Evolutionary conservation across 768 basidiomycete genomes (phyloP).

Genomic region (Nidula microcarpa): DNA sequence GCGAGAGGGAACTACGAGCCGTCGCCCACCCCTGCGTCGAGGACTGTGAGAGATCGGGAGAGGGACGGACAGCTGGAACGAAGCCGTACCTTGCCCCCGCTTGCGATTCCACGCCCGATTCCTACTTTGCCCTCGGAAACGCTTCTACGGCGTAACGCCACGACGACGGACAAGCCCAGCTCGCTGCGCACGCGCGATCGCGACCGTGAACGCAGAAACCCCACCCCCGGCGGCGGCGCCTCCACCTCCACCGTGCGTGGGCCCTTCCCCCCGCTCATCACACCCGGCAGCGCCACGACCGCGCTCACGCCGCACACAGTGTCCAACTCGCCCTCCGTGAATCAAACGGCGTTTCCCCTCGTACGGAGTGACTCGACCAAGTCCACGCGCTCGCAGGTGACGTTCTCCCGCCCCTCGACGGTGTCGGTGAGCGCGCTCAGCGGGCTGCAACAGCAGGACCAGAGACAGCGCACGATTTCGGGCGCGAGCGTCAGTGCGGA

Average conservation of each 20-base stretch:
- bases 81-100: conserved; percentile 40
- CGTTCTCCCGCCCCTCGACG: conserved; percentile 62
- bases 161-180: conserved; percentile 3
- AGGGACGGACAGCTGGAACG: conserved; percentile 31
- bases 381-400: conserved; percentile 44
- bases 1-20: conserved; percentile 28
- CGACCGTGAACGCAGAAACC: conserved; percentile 21
- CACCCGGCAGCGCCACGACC: conserved; percentile 57
- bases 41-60: conserved; percentile 6
- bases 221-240: conserved; percentile 11
- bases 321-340: conserved; percentile 34
- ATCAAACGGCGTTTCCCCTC: conserved; percentile 25
- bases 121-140: conserved; percentile 61
- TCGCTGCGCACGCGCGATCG: conserved; percentile 7
- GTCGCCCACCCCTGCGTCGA: conserved; percentile 41
- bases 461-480: conserved; percentile 26
- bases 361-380: conserved; percentile 46
- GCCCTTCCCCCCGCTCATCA: conserved; percentile 46
- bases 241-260: conserved; percentile 48
- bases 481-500: conserved; percentile 15
- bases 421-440: conserved; percentile 49
- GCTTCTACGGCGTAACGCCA: conserved; percentile 16
- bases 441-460: conserved; percentile 53
- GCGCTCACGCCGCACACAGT: conserved; percentile 66
- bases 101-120: conserved; percentile 57